A percentile compares a stretch with the other conserved stretches of the same genome.
Evolutionary conservation across 352 stramenopile genomes (phyloP).

Genomic region (Globisporangium cederbergense): DNA sequence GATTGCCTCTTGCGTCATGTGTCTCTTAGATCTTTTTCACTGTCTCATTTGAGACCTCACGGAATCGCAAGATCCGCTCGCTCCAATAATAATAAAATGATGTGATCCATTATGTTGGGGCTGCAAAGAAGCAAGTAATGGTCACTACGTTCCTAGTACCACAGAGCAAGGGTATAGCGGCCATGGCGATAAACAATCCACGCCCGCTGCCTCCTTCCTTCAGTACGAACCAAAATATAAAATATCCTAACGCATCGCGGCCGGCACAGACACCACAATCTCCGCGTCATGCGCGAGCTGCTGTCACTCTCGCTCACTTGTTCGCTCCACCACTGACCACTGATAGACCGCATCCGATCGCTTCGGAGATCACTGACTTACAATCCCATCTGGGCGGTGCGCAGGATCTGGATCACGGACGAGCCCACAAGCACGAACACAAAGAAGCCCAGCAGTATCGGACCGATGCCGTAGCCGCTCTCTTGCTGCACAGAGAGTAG

Average conservation of each 20-base stretch:
- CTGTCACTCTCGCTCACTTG: neutral
- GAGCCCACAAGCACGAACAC: constrained; percentile 86
- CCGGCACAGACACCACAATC: neutral
- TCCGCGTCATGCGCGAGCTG: neutral
- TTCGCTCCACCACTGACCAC: neutral
- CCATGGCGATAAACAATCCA: neutral
- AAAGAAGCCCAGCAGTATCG: constrained; percentile 82
- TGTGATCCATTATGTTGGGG: neutral
- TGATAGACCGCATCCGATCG: neutral
- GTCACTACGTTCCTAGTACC: too few species aligned
- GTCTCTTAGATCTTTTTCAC: too few species aligned
- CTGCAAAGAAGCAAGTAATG: neutral
- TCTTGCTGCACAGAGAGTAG: constrained; percentile 36
- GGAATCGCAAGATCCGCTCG: too few species aligned
- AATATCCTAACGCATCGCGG: constrained; percentile 2
- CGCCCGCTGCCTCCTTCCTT: neutral
- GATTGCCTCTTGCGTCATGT: neutral
- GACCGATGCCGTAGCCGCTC: constrained; percentile 69
- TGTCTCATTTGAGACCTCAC: too few species aligned
- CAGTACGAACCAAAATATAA: neutral
- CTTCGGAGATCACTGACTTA: constrained; percentile 23
- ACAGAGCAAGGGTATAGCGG: neutral
- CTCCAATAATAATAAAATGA: too few species aligned
- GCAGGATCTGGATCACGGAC: constrained; percentile 84
- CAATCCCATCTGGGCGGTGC: constrained; percentile 67